Conservation (phyloP, 1,284 basidiomycete species). For the Caloboletus inedulis region DNA sequence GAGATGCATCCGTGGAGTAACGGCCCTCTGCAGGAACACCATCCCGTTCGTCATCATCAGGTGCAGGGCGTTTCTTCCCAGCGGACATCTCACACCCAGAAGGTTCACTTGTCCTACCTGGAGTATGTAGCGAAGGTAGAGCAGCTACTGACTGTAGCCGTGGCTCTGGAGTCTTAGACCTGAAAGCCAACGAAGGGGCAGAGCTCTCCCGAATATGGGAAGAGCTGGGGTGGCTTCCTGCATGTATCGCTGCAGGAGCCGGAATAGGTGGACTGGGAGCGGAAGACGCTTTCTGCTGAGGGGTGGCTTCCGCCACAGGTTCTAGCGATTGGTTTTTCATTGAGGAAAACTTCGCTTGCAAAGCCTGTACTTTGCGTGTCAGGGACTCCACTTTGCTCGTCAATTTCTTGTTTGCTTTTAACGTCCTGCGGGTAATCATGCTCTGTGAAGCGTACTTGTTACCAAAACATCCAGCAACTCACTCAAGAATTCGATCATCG, state of each 20-base stretch:
- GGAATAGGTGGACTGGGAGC: slow-evolving; percentile 4
- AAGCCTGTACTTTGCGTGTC: slow-evolving; percentile 63
- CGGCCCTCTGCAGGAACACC: slow-evolving; percentile 45
- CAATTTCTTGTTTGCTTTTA: slow-evolving; percentile 77
- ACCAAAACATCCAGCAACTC: slow-evolving; percentile 33
- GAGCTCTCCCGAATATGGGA: slow-evolving; percentile 38
- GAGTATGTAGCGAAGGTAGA: slow-evolving; percentile 18
- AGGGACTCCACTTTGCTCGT: slow-evolving; percentile 63
- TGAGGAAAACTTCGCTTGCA: slow-evolving; percentile 62
- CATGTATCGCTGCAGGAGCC: neutral
- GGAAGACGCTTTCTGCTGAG: slow-evolving; percentile 6
- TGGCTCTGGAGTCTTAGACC: slow-evolving; percentile 52
- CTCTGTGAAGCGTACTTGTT: neutral
- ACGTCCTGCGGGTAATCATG: slow-evolving; percentile 43
- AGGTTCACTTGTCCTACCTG: slow-evolving; percentile 36
- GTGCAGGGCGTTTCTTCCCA: slow-evolving; percentile 67
- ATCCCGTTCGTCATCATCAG: slow-evolving; percentile 67
- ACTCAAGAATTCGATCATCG: slow-evolving; percentile 76
- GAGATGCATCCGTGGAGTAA: slow-evolving; percentile 52
- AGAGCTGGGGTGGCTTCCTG: slow-evolving; percentile 6
- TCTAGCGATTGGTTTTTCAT: slow-evolving; percentile 41
- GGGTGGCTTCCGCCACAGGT: slow-evolving; percentile 8
- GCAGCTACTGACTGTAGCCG: neutral
- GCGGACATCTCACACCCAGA: slow-evolving; percentile 39
- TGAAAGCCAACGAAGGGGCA: slow-evolving; percentile 40